Evolutionary conservation across 2,329 filamentous ascomycete species (phyloP).

Genomic region (Aspergillus japonicus): DNA sequence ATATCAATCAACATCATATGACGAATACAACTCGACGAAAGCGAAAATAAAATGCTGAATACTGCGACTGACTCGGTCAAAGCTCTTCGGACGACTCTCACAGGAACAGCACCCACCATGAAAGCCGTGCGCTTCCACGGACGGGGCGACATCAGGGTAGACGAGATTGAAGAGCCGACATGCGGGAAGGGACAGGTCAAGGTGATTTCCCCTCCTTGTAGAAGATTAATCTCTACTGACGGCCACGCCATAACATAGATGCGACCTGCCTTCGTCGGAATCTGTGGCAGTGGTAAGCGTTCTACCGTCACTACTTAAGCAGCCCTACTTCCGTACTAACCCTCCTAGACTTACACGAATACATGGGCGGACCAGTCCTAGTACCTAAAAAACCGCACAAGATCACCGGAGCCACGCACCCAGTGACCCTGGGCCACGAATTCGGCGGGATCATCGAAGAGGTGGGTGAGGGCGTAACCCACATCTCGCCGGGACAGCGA

Average conservation of each 20-base stretch:
- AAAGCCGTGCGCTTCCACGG: conserved; percentile 40
- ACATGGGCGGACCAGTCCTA: conserved; percentile 50
- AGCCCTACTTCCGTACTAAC: neutral
- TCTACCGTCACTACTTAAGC: neutral
- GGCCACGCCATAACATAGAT: conserved; percentile 12
- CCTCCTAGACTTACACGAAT: conserved; percentile 53
- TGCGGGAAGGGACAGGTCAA: conserved; percentile 55
- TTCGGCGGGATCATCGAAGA: conserved; percentile 61
- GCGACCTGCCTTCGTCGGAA: conserved; percentile 35
- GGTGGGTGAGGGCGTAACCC: conserved; percentile 52
- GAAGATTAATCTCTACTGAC: neutral
- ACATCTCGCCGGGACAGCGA: conserved; percentile 44
- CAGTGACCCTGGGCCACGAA: conserved; percentile 64
- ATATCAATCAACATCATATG: neutral
- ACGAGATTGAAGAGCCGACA: conserved; percentile 34
- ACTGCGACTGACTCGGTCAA: conserved; percentile 5
- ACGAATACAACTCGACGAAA: neutral
- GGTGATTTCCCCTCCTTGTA: conserved; percentile 9
- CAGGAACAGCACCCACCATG: conserved; percentile 22
- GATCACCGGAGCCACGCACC: conserved; percentile 57
- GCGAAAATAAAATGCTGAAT: neutral
- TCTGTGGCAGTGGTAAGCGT: conserved; percentile 33
- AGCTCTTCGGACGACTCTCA: neutral
- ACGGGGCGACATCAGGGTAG: conserved; percentile 35
- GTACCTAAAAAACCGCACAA: conserved; percentile 55